Evolutionary conservation across 768 basidiomycete genomes (phyloP).

Genomic region (Pisolithus tinctorius): DNA sequence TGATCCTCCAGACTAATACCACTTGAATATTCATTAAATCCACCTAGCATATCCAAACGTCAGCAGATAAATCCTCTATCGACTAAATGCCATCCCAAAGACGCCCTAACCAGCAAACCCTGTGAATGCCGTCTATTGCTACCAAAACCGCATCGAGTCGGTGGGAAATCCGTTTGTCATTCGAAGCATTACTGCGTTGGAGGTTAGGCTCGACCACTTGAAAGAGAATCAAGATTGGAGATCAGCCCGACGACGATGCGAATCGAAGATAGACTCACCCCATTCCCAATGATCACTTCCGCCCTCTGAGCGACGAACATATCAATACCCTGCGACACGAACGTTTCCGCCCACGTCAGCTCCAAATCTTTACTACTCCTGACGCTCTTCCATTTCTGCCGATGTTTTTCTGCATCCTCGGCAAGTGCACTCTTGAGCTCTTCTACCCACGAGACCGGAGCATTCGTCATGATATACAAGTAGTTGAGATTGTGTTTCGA

Average conservation of each 20-base stretch:
- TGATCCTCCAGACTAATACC: too few relatives aligned
- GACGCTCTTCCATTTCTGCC: slow-evolving; percentile 34
- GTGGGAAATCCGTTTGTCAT: slow-evolving; percentile 23
- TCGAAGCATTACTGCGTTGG: slow-evolving; percentile 34
- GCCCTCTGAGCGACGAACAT: slow-evolving; percentile 45
- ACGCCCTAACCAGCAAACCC: too few relatives aligned
- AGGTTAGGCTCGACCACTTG: slow-evolving; percentile 38
- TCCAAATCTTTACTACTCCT: slow-evolving; percentile 37
- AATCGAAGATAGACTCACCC: slow-evolving; percentile 28
- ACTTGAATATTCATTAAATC: too few relatives aligned
- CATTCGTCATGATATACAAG: slow-evolving; percentile 48
- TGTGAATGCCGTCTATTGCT: not conserved
- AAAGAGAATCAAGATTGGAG: too few relatives aligned
- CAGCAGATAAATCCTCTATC: too few relatives aligned
- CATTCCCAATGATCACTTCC: slow-evolving; percentile 48
- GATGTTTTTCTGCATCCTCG: slow-evolving; percentile 4
- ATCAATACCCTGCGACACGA: slow-evolving; percentile 40
- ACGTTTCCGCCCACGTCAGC: slow-evolving; percentile 37
- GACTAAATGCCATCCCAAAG: too few relatives aligned
- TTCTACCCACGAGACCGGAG: slow-evolving; percentile 32
- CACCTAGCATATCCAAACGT: too few relatives aligned
- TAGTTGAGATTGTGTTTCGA: slow-evolving; percentile 22
- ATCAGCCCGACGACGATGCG: not conserved
- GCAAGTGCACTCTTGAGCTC: slow-evolving; percentile 32
- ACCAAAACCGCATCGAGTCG: slow-evolving; percentile 33